These are phyloP conservation scores for Sungouiozyma ichnusensis DNA, from an alignment of 805 yeast genomes.

Conservation along the genomic window DNA sequence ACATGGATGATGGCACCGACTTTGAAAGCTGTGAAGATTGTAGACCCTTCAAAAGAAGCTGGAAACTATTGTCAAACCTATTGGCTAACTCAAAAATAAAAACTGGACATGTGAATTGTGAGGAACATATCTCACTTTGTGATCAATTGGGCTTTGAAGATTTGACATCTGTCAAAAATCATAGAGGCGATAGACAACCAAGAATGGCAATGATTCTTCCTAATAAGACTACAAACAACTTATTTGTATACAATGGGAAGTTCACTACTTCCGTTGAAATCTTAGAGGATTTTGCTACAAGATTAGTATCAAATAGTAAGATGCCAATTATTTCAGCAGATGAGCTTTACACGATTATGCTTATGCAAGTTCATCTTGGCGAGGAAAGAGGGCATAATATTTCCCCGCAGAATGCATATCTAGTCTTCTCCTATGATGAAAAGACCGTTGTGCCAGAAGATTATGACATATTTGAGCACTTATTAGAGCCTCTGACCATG, in stretches of 20 bases:
- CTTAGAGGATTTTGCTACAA: slow-evolving; percentile 35
- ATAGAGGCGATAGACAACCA: slow-evolving; percentile 27
- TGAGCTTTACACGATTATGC: slow-evolving; percentile 11
- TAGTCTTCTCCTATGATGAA: slow-evolving; percentile 45
- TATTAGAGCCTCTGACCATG: slow-evolving; percentile 50
- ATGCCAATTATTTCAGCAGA: slow-evolving; percentile 25
- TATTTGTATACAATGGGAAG: slow-evolving; percentile 15
- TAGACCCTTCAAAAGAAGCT: slow-evolving; percentile 39
- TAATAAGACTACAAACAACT: slow-evolving; percentile 24
- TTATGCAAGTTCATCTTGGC: slow-evolving; percentile 7
- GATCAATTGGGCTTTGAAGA: slow-evolving; percentile 36
- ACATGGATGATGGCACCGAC: slow-evolving; percentile 25
- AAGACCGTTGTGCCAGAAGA: slow-evolving; percentile 45
- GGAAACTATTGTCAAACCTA: slow-evolving; percentile 49
- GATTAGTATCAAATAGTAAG: slow-evolving; percentile 38
- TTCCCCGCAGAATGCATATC: slow-evolving; percentile 27
- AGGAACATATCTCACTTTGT: slow-evolving; percentile 41
- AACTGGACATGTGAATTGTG: slow-evolving; percentile 54
- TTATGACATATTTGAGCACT: slow-evolving; percentile 45
- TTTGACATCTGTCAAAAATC: slow-evolving; percentile 17
- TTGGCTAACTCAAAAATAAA: slow-evolving; percentile 29
- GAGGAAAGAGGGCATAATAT: slow-evolving; percentile 13
- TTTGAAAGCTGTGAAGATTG: slow-evolving; percentile 41
- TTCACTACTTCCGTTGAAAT: slow-evolving; percentile 23
- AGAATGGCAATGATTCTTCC: slow-evolving; percentile 45